Conservation (phyloP, 306 rosid genomes). For the Cyamopsis tetragonoloba region DNA sequence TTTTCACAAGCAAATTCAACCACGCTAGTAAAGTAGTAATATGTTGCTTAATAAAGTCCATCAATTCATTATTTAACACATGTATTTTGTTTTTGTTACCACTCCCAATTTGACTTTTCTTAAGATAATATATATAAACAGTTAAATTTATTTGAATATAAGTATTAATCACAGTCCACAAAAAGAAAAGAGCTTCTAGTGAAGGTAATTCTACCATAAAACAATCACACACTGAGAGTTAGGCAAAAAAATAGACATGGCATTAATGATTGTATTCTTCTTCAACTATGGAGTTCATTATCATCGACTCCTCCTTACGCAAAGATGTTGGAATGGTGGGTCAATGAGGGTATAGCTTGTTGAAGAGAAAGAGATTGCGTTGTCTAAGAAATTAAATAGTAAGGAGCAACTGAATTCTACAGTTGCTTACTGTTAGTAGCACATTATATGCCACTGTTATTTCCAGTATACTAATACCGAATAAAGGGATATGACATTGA, state of each 20-base stretch:
- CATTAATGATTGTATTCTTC: background rate
- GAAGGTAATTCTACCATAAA: no score
- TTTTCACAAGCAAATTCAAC: background rate
- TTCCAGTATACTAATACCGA: background rate
- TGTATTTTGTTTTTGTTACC: no score
- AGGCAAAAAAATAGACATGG: no score
- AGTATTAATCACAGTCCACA: no score
- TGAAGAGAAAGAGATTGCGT: background rate
- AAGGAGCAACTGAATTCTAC: background rate
- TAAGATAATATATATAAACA: no score
- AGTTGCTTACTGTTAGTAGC: background rate
- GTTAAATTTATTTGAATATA: no score
- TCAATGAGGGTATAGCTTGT: background rate
- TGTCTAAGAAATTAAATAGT: background rate
- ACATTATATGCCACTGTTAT: background rate
- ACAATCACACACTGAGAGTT: no score
- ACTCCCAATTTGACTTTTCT: no score
- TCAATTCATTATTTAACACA: background rate
- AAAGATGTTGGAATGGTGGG: slow-evolving; percentile 16
- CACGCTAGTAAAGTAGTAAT: background rate
- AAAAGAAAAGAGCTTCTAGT: no score
- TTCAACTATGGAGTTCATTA: background rate
- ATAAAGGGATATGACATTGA: background rate
- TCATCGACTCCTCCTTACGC: background rate
- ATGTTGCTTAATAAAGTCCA: background rate